Percentiles rank a stretch among this genome's conserved stretches.
Evolutionary conservation across 805 yeast species (phyloP).

Genomic region (Yamadazyma phyllophila): DNA sequence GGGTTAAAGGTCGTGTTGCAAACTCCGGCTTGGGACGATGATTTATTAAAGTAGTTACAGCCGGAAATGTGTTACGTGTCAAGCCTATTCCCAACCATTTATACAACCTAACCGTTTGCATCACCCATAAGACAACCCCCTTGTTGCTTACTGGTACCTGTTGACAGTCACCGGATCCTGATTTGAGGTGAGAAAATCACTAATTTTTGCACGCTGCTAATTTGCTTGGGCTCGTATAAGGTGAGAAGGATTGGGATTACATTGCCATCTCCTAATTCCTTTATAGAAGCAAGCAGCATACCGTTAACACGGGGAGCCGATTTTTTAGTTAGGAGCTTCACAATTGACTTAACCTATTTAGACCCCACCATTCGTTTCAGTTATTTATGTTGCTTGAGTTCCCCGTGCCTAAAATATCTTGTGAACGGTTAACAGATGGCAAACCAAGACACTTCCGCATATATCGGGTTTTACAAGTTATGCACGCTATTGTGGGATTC

Average conservation of each 20-base stretch:
- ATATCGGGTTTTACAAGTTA: constrained; percentile 1
- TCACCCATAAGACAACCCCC: too few species aligned
- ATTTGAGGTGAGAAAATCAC: background rate
- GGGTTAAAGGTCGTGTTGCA: background rate
- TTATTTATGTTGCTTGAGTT: background rate
- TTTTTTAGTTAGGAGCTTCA: background rate
- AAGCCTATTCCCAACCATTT: too few species aligned
- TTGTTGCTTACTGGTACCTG: background rate
- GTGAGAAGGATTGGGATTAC: background rate
- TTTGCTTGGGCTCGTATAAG: constrained; percentile 13
- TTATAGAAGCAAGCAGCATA: background rate
- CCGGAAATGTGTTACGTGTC: too few species aligned
- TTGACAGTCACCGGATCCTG: background rate
- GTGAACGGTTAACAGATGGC: background rate
- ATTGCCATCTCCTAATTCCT: constrained; percentile 5
- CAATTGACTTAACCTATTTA: background rate
- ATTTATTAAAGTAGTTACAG: too few species aligned
- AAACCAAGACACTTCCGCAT: background rate
- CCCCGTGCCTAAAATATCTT: background rate
- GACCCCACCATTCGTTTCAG: background rate
- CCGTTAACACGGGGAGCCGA: background rate
- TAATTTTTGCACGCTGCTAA: constrained; percentile 1
- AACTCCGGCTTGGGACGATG: too few species aligned
- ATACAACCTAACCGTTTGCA: too few species aligned
- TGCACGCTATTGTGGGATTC: background rate